Evolutionary conservation across 2,329 filamentous ascomycete genomes (phyloP).

Genomic region (Ophiostoma sp.): DNA sequence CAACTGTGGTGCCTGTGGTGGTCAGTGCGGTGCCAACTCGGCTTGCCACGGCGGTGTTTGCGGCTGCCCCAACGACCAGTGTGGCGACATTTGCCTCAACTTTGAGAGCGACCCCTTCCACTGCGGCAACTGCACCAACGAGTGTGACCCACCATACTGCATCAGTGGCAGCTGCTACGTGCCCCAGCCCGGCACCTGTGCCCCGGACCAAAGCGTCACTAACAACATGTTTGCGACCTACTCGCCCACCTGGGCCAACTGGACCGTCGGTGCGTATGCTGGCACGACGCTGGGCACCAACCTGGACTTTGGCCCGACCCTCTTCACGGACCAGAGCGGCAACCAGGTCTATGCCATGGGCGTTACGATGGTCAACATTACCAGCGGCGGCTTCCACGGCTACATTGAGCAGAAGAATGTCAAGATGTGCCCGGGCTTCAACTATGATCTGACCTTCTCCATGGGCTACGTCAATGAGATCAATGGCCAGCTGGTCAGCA

Average conservation of each 20-base stretch:
- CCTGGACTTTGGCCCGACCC: background rate
- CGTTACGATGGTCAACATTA: slow-evolving; percentile 16
- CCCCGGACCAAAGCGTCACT: slow-evolving; percentile 23
- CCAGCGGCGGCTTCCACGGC: slow-evolving; percentile 17
- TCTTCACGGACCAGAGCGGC: background rate
- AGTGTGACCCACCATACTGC: slow-evolving; percentile 19
- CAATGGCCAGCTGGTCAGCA: slow-evolving; percentile 10
- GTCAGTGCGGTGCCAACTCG: slow-evolving; percentile 23
- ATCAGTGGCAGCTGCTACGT: slow-evolving; percentile 21
- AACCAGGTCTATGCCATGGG: background rate
- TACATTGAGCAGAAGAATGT: slow-evolving; percentile 22
- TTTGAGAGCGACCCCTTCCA: slow-evolving; percentile 21
- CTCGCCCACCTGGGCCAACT: slow-evolving; percentile 24
- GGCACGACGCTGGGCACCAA: slow-evolving; percentile 7
- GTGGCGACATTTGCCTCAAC: slow-evolving; percentile 18
- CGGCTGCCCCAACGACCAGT: slow-evolving; percentile 23
- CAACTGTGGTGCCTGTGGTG: slow-evolving; percentile 20
- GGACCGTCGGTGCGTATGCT: slow-evolving; percentile 19
- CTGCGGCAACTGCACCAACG: slow-evolving; percentile 20
- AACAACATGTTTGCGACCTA: slow-evolving; percentile 24
- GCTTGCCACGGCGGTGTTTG: slow-evolving; percentile 17
- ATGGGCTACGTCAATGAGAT: slow-evolving; percentile 25
- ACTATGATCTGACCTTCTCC: slow-evolving; percentile 21
- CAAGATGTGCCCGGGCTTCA: slow-evolving; percentile 25
- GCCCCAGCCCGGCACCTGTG: slow-evolving; percentile 15